Conservation (phyloP, 2,329 filamentous ascomycete genomes). For the Aspergillus costaricaensis region DNA sequence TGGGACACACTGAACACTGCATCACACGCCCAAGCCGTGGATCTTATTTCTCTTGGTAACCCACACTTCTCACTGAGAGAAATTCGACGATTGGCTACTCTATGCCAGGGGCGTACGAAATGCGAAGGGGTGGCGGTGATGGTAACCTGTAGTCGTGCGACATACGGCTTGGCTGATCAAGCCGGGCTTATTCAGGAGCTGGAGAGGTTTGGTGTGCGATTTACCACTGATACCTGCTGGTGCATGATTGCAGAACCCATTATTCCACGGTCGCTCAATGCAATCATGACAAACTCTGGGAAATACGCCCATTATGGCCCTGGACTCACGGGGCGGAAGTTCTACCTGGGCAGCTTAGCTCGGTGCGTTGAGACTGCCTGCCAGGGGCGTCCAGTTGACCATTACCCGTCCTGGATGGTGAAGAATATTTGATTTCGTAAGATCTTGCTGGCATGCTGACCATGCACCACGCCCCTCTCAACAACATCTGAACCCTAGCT, state of each 20-base stretch:
- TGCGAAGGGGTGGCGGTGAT: conserved; percentile 9
- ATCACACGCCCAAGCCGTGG: conserved; percentile 24
- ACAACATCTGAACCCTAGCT: too few relatives aligned
- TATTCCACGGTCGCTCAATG: conserved; percentile 28
- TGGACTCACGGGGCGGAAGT: conserved; percentile 23
- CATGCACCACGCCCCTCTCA: too few relatives aligned
- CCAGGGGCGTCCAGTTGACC: neutral
- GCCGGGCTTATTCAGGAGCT: conserved; percentile 34
- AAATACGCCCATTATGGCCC: conserved; percentile 51
- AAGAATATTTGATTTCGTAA: neutral
- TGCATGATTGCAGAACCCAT: conserved; percentile 50
- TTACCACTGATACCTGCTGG: conserved; percentile 53
- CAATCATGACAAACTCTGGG: conserved; percentile 50
- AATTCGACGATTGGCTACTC: conserved; percentile 13
- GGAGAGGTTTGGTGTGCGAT: conserved; percentile 40
- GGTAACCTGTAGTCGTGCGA: conserved; percentile 26
- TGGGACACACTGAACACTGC: conserved; percentile 27
- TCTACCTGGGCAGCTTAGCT: conserved; percentile 31
- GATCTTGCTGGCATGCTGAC: neutral
- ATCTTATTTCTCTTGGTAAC: conserved; percentile 49
- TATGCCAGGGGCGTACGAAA: conserved; percentile 27
- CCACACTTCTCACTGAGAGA: conserved; percentile 46
- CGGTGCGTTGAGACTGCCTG: conserved; percentile 31
- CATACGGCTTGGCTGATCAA: conserved; percentile 24
- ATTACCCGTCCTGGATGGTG: neutral